Evolutionary conservation across 2,329 filamentous ascomycete species (phyloP).

Genomic region (Hypoxylon rubiginosum): DNA sequence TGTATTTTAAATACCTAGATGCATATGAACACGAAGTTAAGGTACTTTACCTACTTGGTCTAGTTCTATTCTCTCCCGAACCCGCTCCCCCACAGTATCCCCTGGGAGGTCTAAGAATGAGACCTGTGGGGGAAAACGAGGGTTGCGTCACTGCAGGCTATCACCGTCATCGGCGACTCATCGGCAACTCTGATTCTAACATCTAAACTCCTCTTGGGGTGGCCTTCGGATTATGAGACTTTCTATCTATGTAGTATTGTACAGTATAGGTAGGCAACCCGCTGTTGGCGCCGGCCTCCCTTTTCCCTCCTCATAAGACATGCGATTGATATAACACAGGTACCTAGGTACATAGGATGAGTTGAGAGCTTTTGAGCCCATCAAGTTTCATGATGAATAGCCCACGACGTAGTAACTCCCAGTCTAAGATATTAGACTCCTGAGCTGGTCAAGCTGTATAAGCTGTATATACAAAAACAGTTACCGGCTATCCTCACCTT

Average conservation of each 20-base stretch:
- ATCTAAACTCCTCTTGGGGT: slow-evolving; percentile 6
- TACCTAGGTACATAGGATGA: slow-evolving; percentile 44
- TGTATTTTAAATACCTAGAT: slow-evolving; percentile 29
- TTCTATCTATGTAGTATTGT: slow-evolving; percentile 36
- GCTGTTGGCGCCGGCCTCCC: slow-evolving; percentile 6
- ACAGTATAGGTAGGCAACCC: slow-evolving; percentile 29
- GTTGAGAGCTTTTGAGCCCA: slow-evolving; percentile 49
- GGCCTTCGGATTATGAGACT: slow-evolving; percentile 35
- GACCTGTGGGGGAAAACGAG: slow-evolving; percentile 5
- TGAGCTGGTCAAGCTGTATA: slow-evolving; percentile 9
- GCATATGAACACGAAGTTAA: too few relatives aligned
- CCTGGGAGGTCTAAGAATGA: slow-evolving; percentile 5
- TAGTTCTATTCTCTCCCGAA: slow-evolving; percentile 24
- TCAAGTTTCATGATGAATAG: slow-evolving; percentile 33
- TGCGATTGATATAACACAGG: slow-evolving; percentile 33
- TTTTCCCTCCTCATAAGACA: slow-evolving; percentile 12
- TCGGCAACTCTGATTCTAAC: slow-evolving; percentile 16
- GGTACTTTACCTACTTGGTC: slow-evolving; percentile 21
- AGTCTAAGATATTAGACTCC: slow-evolving; percentile 8
- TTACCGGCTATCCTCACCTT: slow-evolving; percentile 46
- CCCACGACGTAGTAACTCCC: slow-evolving; percentile 26
- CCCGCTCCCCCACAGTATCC: slow-evolving; percentile 28
- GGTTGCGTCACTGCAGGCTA: neutral
- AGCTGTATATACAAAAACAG: slow-evolving; percentile 28
- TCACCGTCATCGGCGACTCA: slow-evolving; percentile 27